Base-by-base conservation (phyloP, 805 yeast genomes). In the Yamadazyma kitorensis region DNA sequence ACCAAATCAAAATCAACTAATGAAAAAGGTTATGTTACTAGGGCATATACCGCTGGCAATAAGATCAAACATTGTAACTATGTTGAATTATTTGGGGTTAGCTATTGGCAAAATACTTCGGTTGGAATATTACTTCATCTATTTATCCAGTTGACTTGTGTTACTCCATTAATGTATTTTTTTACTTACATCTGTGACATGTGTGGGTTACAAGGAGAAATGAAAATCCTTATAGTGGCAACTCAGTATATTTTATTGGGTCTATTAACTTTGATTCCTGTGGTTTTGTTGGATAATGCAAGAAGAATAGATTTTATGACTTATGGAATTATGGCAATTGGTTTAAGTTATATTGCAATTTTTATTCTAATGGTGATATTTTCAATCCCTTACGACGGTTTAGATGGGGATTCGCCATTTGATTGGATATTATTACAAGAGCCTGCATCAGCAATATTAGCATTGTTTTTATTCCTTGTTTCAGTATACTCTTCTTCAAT, bases 401-500 rank as follows among this genome's bases (percentile, higher is more conserved):
- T 24, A 24, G 23, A 32, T 6, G 24, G 15, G 6, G 17, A 25
- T 21, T 34, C 43, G 7, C 43, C 42, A 3, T 40, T 40, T 18
- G n/a, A 22, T 25, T 39, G 49, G 45, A 24, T 30, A 15, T 16
- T 50, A 11, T 20, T 31, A 11, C 41, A 37, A 3, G 43, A 53
- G 4, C 60, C 70, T 4, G 78, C 77, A 0, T 60, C 74, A 0
- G 39, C 59, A 2, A 53, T 69, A 1, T 44, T 77, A 26, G 73
- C 75, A 0, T 47, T 74, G 4, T 64, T 72, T 26, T 62, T 68
- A 24, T 51, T 71, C 29, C 55, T 70, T 29, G 69, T 70, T 17
- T 68, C 76, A 3, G 55, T 74, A 0, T 70, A 67, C 47, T 61
- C 78, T 1, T 49, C 74, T 1, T 61, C 76, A 1, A 52, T 76